Evolutionary conservation across 805 yeast species (phyloP), one percentile per base, ranked within the genome.

Genomic region (Nakazawaea sp.): DNA sequence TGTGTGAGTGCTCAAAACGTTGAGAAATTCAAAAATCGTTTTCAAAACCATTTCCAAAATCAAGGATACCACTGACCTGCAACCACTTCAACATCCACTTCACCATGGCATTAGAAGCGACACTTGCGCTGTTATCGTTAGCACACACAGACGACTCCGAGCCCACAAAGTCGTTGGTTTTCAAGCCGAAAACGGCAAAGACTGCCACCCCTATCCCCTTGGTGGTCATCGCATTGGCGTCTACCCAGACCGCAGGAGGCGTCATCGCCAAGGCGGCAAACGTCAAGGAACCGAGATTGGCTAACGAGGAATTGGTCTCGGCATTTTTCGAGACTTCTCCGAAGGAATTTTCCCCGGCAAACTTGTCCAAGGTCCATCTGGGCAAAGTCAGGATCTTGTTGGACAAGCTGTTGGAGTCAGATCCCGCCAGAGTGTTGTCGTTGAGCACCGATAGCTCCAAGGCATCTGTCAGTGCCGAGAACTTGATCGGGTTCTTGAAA

Each of bases 141-240:
- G 68, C 74, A 27, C 68, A 73, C 29, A 79, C 71, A 30, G 79
- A 68, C 32, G 64, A 68, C 27, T 68, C 81, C 2, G 44, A 64
- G 19, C 64, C 78, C 20, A 72, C 85, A 44, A 87, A 87, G 60
- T 72, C 89, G 4, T 66, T 87, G 44, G 88, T 87, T 19, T 87
- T 87, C 74, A 87, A 87, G 64, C 95, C 95, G 50, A 87, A 87
- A 64, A 85, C 95, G 33, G 80, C 95, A 26, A 87, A 87, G 55
- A 63, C 86, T 33, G 86, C 84, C 35, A 59, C 73, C 15, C 83
- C 92, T 19, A 77, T 82, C 28, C 95, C 96, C 29, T 71, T 87
- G 21, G 73, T 87, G 36, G 85, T 86, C 23, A 70, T 87, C 51
- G 95, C 95, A 6, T 68, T 81, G 42, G 73, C 73, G 24, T 50